phyloP scores from a whole-genome alignment of 345 rosid species.

The Mangifera indica region DNA sequence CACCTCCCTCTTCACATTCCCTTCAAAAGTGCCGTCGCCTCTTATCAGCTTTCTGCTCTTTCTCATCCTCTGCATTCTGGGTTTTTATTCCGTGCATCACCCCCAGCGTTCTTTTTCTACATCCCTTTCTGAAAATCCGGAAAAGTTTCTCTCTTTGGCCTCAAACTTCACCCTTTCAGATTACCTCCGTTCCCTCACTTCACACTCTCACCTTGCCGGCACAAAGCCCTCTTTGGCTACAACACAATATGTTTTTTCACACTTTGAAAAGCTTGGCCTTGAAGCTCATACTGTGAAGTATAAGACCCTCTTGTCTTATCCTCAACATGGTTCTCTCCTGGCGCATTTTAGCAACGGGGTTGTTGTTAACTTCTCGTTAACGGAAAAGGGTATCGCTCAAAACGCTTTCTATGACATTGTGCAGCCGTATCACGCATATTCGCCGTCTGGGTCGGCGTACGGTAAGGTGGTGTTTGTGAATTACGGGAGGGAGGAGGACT shows the following conservation, averaged over 20 bases:
- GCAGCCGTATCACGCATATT: slow-evolving; percentile 84
- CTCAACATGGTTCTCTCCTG: slow-evolving; percentile 47
- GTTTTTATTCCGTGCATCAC: slow-evolving; percentile 49
- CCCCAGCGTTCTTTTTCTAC: slow-evolving; percentile 19
- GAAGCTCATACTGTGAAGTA: slow-evolving; percentile 54
- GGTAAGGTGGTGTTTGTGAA: slow-evolving; percentile 66
- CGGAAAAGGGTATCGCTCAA: slow-evolving; percentile 32
- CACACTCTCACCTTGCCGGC: slow-evolving; percentile 85
- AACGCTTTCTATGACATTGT: slow-evolving; percentile 29
- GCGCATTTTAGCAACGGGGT: slow-evolving; percentile 56
- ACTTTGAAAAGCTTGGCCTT: slow-evolving; percentile 56
- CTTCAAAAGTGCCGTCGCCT: slow-evolving; percentile 42
- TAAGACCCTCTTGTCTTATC: slow-evolving; percentile 72
- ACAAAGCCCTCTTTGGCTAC: slow-evolving; percentile 59
- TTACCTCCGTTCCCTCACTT: slow-evolving; percentile 79
- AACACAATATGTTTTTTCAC: slow-evolving; percentile 50
- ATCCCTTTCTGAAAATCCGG: slow-evolving; percentile 38
- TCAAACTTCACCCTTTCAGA: slow-evolving; percentile 67
- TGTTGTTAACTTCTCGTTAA: slow-evolving; percentile 34
- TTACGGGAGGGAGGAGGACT: slow-evolving; percentile 76
- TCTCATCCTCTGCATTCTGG: slow-evolving; percentile 51
- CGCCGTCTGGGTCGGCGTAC: slow-evolving; percentile 75
- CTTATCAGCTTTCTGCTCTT: slow-evolving; percentile 49
- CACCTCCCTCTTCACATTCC: slow-evolving; percentile 20
- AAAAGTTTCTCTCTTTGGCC: slow-evolving; percentile 64